These are phyloP conservation scores for Alternaria incomplexa DNA, from an alignment of 2,329 filamentous ascomycete species.

Conservation along the genomic window DNA sequence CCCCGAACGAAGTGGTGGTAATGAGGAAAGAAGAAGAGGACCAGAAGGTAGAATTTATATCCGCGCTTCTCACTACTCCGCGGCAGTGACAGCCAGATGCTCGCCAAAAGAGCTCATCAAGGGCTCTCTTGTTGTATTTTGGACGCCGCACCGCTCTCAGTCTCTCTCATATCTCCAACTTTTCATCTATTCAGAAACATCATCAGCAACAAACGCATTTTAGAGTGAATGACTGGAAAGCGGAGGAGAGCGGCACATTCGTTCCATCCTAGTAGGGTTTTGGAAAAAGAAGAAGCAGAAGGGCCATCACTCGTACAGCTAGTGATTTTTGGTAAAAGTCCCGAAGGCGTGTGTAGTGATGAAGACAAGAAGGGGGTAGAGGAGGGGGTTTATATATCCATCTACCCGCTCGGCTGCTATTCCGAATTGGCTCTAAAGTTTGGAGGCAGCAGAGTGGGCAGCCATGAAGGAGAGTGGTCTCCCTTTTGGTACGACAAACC, in stretches of 20 bases:
- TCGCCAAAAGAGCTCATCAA: too few species aligned
- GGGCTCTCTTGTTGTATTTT: too few species aligned
- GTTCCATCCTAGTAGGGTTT: too few species aligned
- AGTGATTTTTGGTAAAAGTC: background rate
- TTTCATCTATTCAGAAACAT: background rate
- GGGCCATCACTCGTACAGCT: too few species aligned
- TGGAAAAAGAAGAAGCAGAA: background rate
- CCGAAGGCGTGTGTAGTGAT: background rate
- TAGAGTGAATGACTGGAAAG: background rate
- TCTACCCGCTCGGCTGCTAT: background rate
- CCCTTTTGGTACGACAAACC: background rate
- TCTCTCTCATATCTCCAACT: background rate
- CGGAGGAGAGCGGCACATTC: background rate
- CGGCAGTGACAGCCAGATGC: too few species aligned
- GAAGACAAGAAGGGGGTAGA: background rate
- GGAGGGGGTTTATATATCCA: background rate
- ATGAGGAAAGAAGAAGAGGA: background rate
- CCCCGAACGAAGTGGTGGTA: background rate
- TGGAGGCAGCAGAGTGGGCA: background rate
- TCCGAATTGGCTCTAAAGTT: background rate
- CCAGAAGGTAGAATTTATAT: background rate
- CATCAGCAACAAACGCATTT: background rate
- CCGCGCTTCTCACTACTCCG: rapidly evolving
- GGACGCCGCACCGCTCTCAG: background rate
- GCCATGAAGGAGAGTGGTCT: too few species aligned